Base-by-base conservation (phyloP, 768 basidiomycete species). In the Chalciporus piperatus region DNA sequence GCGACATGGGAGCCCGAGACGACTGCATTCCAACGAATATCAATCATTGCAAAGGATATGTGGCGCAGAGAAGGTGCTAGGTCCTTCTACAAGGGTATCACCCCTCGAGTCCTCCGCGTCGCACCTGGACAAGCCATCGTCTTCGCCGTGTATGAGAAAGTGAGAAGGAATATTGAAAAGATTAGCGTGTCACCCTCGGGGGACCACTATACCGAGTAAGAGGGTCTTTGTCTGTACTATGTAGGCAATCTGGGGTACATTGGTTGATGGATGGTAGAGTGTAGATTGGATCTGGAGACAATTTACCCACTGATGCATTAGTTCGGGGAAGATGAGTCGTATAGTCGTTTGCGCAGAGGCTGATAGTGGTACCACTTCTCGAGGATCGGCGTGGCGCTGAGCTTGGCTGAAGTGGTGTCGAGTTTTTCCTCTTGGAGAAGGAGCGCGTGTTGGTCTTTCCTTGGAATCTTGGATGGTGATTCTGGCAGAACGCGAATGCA, bases 11-110 rank as follows among this genome's bases (percentile, higher is more conserved):
- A 75, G 22, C 81, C 85, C 0, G 91, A 90, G 12, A 82, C 85
- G 56, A 82, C 85, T 1, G 89, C 95, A 2, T 75, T 92, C 55
- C 77, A 88, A 59, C 84, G 95, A 7, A 85, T 99, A 62, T 66
- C 78, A 10, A 76, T 78, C 27, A 95, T 99, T 52, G 86, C 92
- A 27, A 71, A 73, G n/a, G 92, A 92, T 42, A 97, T 98, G 93
- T 98, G 93, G 87, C 81, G 76, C 54, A 77, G 81, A 58, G 97
- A 99, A 71, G 97, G 97, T 6, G 74, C 87, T 14, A 71, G 71
- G 40, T 92, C 95, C 47, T 98, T 99, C 72, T 98, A 98, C 76
- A 98, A 97, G 75, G 97, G 97, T 17, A 98, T 99, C 67, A 98
- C 95, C 0, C 97, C 97, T 32, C 81, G 97, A 19, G 94, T 99